These are phyloP conservation scores for Microsporum ferrugineum DNA, from an alignment of 2,329 filamentous ascomycete genomes.

Conservation along the genomic window DNA sequence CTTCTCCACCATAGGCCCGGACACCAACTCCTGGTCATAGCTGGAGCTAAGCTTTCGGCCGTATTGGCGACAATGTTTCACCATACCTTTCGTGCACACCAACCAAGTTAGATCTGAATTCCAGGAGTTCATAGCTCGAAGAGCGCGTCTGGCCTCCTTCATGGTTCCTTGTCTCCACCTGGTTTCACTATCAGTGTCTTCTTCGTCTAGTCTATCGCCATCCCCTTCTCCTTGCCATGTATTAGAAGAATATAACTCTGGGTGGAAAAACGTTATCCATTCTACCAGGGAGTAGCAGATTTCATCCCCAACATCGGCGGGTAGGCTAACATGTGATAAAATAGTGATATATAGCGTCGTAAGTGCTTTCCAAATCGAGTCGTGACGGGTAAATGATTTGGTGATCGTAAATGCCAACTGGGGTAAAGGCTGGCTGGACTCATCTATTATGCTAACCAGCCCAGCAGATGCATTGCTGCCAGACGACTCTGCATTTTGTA, in stretches of 20 bases:
- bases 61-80: background rate
- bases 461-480: background rate
- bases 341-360: conserved; percentile 30
- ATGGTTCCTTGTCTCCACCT: conserved; percentile 11
- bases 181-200: conserved; percentile 22
- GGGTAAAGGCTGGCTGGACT: conserved; percentile 11
- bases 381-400: conserved; percentile 30
- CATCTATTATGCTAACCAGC: conserved; percentile 11
- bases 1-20: background rate
- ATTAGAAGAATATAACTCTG: conserved; percentile 24
- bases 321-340: conserved; percentile 29
- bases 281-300: conserved; percentile 30
- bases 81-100: conserved; percentile 22
- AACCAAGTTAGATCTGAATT: conserved; percentile 34
- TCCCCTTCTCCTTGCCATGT: conserved; percentile 5
- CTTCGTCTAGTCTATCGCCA: background rate
- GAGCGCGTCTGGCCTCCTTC: conserved; percentile 21
- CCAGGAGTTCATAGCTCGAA: conserved; percentile 32
- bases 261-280: conserved; percentile 29
- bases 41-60: background rate
- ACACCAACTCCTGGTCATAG: too few relatives aligned
- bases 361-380: conserved; percentile 30
- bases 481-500: background rate
- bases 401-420: conserved; percentile 15
- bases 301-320: conserved; percentile 30